Evolutionary conservation across 495 filamentous ascomycete genomes (phyloP).

Genomic region (Lasiosphaeria hispida): DNA sequence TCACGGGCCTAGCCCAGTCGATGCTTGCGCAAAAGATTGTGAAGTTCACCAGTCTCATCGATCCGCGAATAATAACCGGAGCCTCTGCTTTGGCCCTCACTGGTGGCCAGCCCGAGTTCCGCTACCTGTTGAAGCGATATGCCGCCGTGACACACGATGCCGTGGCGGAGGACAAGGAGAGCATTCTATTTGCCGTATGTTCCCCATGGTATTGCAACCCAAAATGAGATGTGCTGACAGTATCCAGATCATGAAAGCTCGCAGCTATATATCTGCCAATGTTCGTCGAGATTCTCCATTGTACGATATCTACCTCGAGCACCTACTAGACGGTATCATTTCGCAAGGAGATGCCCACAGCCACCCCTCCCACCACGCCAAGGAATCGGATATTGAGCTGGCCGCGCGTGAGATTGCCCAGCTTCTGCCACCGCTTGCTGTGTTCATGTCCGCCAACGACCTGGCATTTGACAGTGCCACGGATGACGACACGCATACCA

Average conservation of each 20-base stretch:
- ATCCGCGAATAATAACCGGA: slow-evolving; percentile 79
- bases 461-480: slow-evolving; percentile 36
- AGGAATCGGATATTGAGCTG: slow-evolving; percentile 70
- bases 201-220: slow-evolving; percentile 24
- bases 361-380: slow-evolving; percentile 53
- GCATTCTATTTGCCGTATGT: slow-evolving; percentile 62
- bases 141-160: slow-evolving; percentile 68
- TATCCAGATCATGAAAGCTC: slow-evolving; percentile 65
- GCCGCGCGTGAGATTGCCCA: slow-evolving; percentile 81
- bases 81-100: slow-evolving; percentile 72
- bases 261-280: slow-evolving; percentile 68
- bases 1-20: slow-evolving; percentile 88
- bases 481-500: slow-evolving; percentile 61
- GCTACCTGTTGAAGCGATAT: slow-evolving; percentile 79
- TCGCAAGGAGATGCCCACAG: slow-evolving; percentile 76
- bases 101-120: slow-evolving; percentile 74
- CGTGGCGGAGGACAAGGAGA: slow-evolving; percentile 60
- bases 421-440: slow-evolving; percentile 75
- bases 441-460: slow-evolving; percentile 63
- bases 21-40: slow-evolving; percentile 93
- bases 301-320: slow-evolving; percentile 73
- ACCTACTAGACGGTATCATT: slow-evolving; percentile 83
- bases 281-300: slow-evolving; percentile 65
- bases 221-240: slow-evolving; percentile 16
- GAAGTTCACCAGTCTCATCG: slow-evolving; percentile 71